phyloP scores from a whole-genome alignment of 1,139 yeast genomes.

The Wickerhamomyces sp. region DNA sequence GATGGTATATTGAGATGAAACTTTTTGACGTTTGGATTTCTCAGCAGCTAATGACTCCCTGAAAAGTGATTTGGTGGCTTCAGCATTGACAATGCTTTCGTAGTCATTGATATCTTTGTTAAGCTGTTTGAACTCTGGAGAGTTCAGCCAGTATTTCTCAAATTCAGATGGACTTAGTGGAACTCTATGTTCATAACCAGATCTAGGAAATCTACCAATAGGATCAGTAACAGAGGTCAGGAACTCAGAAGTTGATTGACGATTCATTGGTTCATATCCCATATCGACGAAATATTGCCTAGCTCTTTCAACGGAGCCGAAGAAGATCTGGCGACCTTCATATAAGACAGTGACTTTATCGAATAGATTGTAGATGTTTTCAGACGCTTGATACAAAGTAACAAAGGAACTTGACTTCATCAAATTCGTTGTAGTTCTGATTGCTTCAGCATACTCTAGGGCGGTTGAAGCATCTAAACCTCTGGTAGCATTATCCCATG shows the following conservation, averaged over 20 bases:
- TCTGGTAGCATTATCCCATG: constrained; percentile 63
- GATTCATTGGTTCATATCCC: constrained; percentile 51
- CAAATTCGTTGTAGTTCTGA: constrained; percentile 35
- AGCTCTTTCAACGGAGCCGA: constrained; percentile 38
- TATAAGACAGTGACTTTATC: constrained; percentile 40
- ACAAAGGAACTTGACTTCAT: constrained; percentile 36
- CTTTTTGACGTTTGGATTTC: constrained; percentile 35
- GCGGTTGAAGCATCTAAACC: constrained; percentile 61
- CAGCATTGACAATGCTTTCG: constrained; percentile 34
- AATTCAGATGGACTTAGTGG: constrained; percentile 71
- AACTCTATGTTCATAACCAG: constrained; percentile 53
- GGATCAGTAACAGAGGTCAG: constrained; percentile 58
- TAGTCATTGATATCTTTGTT: constrained; percentile 41
- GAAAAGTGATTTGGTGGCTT: constrained; percentile 34
- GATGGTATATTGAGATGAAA: constrained; percentile 44
- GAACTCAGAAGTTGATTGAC: constrained; percentile 55
- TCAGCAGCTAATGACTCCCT: constrained; percentile 36
- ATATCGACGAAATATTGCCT: constrained; percentile 39
- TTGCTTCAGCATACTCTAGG: constrained; percentile 39
- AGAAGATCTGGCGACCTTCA: constrained; percentile 41
- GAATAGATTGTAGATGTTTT: constrained; percentile 40
- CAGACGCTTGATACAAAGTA: constrained; percentile 44
- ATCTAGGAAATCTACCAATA: constrained; percentile 43
- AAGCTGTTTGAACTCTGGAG: constrained; percentile 42
- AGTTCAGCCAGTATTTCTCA: constrained; percentile 58